phyloP scores from a whole-genome alignment of 768 basidiomycete species.

The Leccinum imitatum region DNA sequence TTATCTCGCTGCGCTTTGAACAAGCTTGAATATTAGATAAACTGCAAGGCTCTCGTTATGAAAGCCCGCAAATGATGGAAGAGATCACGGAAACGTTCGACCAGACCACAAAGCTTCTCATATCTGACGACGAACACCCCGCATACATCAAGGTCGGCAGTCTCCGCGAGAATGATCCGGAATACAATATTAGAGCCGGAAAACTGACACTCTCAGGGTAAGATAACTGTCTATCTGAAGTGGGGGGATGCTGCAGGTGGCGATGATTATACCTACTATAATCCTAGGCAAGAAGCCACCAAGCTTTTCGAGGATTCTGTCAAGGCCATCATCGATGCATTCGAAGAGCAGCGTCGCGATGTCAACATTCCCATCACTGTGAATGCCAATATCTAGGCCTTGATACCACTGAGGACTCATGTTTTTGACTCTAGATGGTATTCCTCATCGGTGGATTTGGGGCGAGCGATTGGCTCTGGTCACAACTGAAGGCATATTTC shows the following conservation, averaged over 20 bases:
- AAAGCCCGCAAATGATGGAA: slow-evolving; percentile 30
- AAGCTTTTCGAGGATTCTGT: slow-evolving; percentile 44
- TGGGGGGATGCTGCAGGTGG: not conserved
- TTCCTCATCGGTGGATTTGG: slow-evolving; percentile 53
- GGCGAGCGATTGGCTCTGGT: slow-evolving; percentile 47
- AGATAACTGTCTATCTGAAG: not conserved
- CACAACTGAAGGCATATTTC: slow-evolving; percentile 37
- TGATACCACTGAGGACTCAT: not conserved
- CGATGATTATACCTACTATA: not conserved
- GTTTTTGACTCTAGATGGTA: slow-evolving; percentile 13
- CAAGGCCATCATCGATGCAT: slow-evolving; percentile 28
- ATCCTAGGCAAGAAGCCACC: slow-evolving; percentile 35
- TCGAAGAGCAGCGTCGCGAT: slow-evolving; percentile 28
- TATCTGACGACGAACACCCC: slow-evolving; percentile 32
- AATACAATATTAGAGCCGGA: slow-evolving; percentile 32
- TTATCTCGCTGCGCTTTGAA: not conserved
- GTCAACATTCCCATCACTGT: slow-evolving; percentile 31
- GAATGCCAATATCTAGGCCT: slow-evolving; percentile 1
- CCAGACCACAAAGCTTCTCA: slow-evolving; percentile 37
- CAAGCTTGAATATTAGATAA: slow-evolving; percentile 17
- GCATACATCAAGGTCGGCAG: slow-evolving; percentile 42
- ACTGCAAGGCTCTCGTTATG: slow-evolving; percentile 28
- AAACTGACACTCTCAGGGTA: slow-evolving; percentile 37
- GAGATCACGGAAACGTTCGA: slow-evolving; percentile 36
- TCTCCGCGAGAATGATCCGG: slow-evolving; percentile 31